Evolutionary conservation across 805 yeast genomes (phyloP), one percentile per base, ranked within the genome.

Genomic region (Candida arabinofermentans): DNA sequence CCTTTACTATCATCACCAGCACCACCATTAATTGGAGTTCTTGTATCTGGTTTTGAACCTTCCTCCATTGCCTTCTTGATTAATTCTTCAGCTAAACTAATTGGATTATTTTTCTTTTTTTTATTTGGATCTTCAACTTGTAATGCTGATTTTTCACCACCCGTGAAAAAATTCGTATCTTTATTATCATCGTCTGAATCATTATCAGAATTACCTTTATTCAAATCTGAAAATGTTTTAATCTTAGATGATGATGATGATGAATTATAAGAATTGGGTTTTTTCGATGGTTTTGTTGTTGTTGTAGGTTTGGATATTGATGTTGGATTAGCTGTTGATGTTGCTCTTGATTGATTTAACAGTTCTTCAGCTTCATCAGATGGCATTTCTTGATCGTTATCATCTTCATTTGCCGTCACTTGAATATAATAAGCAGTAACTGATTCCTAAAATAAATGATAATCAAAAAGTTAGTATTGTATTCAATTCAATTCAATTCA

Each of bases 71-170:
- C 89, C 55, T 81, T 82, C 48, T 79, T 83, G 44, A 85, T 66
- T 29, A 85, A 59, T 42, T 78, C 79, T 44, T 69, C 72, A 13
- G 78, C 76, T 38, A 67, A 65, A 50, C 68, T 72, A 53, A 68
- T 66, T 35, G 71, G 64, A 47, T 58, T 59, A 32, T 57, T 61
- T 14, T 23, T 51, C 19, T 48, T 61, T 43, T 55, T 59, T 27
- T 39, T 56, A 37, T 63, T 66, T 19, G 93, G 93, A 55, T 85
- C 85, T 51, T 86, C 87, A 17, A 86, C 90, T 59, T 83, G 85
- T 48, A 86, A 67, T 4, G 81, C 93, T 1, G 90, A 83, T 43
- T 86, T 85, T 59, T 84, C 90, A 40, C 82, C 82, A 12, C 82
- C 82, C 3, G 81, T 73, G 50, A 60, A 77, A 61, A 54, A 65